Evolutionary conservation across 2,329 filamentous ascomycete species (phyloP).

Genomic region (Talaromyces funiculosus): DNA sequence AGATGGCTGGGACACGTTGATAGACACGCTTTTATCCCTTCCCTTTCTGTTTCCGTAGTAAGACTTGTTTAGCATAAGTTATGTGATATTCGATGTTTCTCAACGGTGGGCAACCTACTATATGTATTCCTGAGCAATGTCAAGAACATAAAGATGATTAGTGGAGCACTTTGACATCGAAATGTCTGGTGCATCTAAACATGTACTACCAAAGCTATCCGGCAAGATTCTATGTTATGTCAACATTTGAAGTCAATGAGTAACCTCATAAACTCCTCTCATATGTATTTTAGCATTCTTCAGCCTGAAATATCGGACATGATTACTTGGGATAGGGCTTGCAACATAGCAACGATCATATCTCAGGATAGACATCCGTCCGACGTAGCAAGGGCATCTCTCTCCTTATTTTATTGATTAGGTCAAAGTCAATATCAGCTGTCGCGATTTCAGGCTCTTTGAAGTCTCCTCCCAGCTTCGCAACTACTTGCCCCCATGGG

Average conservation of each 20-base stretch:
- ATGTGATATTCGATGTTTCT: background rate
- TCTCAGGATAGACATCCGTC: slow-evolving; percentile 46
- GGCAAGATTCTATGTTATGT: no score
- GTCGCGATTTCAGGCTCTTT: slow-evolving; percentile 43
- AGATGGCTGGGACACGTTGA: slow-evolving; percentile 24
- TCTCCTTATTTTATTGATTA: slow-evolving; percentile 48
- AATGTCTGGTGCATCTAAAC: background rate
- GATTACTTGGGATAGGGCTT: background rate
- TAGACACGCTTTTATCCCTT: slow-evolving; percentile 32
- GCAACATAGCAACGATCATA: slow-evolving; percentile 23
- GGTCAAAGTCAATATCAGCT: slow-evolving; percentile 51
- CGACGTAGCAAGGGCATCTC: slow-evolving; percentile 55
- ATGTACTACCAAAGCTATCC: background rate
- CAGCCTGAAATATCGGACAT: background rate
- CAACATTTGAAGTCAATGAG: no score
- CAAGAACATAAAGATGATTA: background rate
- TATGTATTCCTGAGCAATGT: background rate
- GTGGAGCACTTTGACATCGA: background rate
- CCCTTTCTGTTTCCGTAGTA: slow-evolving; percentile 16
- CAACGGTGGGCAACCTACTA: background rate
- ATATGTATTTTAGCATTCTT: background rate
- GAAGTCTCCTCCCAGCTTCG: slow-evolving; percentile 51
- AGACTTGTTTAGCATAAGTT: background rate
- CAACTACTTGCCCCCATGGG: slow-evolving; percentile 75
- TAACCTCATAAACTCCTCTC: no score